A percentile compares a stretch with the other conserved stretches of the same genome.
phyloP scores from a whole-genome alignment of 164 flowering plant genomes.

The Echeveria elegans region DNA sequence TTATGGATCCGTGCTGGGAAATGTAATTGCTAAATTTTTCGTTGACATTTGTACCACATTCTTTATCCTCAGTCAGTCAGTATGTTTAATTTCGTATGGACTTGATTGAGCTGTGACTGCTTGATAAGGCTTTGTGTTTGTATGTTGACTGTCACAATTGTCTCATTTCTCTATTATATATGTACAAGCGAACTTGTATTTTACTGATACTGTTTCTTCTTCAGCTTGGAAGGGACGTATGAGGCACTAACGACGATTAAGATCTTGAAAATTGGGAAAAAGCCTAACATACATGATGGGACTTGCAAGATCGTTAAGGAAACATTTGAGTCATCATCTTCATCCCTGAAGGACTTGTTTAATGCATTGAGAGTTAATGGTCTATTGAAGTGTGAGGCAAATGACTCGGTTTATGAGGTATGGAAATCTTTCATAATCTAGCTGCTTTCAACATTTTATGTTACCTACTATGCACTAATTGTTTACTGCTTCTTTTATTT shows the following conservation, averaged over 20 bases:
- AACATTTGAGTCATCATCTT: constrained; percentile 45
- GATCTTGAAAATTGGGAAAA: constrained; percentile 57
- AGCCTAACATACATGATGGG: constrained; percentile 27
- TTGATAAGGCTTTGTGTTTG: too few relatives aligned
- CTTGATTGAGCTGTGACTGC: too few relatives aligned
- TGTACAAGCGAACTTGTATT: too few relatives aligned
- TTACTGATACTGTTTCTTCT: background rate
- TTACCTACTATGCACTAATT: background rate
- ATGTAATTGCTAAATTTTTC: too few relatives aligned
- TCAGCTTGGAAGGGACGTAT: constrained; percentile 77
- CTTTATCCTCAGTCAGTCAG: too few relatives aligned
- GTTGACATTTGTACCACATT: too few relatives aligned
- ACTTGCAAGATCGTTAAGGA: constrained; percentile 40
- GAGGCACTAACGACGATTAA: constrained; percentile 72
- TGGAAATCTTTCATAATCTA: background rate
- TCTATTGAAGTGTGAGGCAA: constrained; percentile 48
- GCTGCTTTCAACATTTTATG: background rate
- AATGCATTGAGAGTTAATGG: constrained; percentile 54
- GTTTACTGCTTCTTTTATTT: constrained; percentile 8
- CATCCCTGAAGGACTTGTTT: constrained; percentile 47
- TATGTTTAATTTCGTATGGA: too few relatives aligned
- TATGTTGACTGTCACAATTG: too few relatives aligned
- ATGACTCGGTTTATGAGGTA: constrained; percentile 53
- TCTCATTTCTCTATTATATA: too few relatives aligned
- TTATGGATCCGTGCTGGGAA: too few relatives aligned